Base-by-base conservation (phyloP, 108 stramenopile species). In the Chaetoceros tenuissimus region DNA sequence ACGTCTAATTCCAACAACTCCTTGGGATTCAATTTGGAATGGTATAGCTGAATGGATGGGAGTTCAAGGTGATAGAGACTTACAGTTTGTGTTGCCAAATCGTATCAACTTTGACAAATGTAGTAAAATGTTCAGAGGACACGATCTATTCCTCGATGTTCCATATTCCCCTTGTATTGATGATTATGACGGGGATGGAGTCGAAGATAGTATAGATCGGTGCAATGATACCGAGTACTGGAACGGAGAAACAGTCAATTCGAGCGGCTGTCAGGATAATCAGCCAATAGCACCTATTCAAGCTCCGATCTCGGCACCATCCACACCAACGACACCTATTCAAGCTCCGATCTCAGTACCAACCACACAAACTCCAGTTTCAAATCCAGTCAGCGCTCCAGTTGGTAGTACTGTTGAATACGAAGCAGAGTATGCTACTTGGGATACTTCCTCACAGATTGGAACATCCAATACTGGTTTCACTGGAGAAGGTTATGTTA, bases 1-100 rank as follows among this genome's bases (percentile, higher is more conserved):
- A 5, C 64, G 77, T 0, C 49, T 81, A 24, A 71, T 81, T 3
- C 80, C 80, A 3, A 81, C 80, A 3, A 71, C 70, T 2, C 49
- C 63, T 2, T 78, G 71, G 70, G 80, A 81, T 19, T 34, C 29
- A n/a, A 54, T 63, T 13, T 75, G 73, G 73, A 74, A 72, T 48
- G 76, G 66, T 1, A 46, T 81, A 16, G 76, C 73, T 19, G 49
- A 78, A 48, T 81, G 80, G 80, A 19, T 75, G 31, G 74, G 74
- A 21, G 59, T 67, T 18, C 40, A 44, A 18, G 53, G 40, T 22
- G 49, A 43, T 30, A 13, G 57, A 49, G 67, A 72, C 30, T 44
- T 68, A 0, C 49, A 71, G 28, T 48, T 25, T 25, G 52, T 59
- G 1, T 30, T 79, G 20, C 78, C 78, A 44, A 79, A 79, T 51